Evolutionary conservation across 345 rosid genomes (phyloP).

Genomic region (Balakata baccata): DNA sequence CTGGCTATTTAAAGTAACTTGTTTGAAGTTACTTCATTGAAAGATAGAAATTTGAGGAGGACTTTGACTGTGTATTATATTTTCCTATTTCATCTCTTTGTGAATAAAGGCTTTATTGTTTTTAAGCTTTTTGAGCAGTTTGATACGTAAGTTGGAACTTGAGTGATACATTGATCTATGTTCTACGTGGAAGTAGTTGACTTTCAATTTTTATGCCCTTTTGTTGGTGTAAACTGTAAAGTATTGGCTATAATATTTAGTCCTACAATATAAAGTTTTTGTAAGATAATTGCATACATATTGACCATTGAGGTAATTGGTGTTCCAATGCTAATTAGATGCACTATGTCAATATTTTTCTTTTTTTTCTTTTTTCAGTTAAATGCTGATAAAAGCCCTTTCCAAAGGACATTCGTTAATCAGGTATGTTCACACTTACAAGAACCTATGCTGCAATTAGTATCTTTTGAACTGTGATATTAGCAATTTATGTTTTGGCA

Average conservation of each 20-base stretch:
- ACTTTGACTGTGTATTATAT: not conserved
- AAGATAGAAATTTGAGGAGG: not conserved
- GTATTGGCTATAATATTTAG: not conserved
- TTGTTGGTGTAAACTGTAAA: not conserved
- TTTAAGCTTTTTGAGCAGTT: not conserved
- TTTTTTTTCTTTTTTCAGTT: constrained; percentile 45
- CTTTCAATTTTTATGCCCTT: not conserved
- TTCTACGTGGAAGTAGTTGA: not conserved
- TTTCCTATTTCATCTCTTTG: not conserved
- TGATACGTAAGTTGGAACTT: not conserved
- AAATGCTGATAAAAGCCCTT: constrained; percentile 88
- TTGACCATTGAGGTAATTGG: not conserved
- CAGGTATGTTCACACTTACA: constrained; percentile 51
- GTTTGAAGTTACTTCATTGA: not conserved
- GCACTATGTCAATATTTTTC: constrained; percentile 5
- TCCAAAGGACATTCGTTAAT: constrained; percentile 87
- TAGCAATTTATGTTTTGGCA: not conserved
- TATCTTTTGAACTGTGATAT: not conserved
- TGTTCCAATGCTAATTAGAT: not conserved
- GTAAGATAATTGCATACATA: not conserved
- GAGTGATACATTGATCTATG: not conserved
- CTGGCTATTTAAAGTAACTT: not conserved
- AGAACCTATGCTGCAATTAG: not conserved
- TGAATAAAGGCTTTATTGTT: not conserved
- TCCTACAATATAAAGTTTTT: not conserved